These are phyloP conservation scores for Suillus placidus DNA, from an alignment of 768 basidiomycete species.

Conservation along the genomic window DNA sequence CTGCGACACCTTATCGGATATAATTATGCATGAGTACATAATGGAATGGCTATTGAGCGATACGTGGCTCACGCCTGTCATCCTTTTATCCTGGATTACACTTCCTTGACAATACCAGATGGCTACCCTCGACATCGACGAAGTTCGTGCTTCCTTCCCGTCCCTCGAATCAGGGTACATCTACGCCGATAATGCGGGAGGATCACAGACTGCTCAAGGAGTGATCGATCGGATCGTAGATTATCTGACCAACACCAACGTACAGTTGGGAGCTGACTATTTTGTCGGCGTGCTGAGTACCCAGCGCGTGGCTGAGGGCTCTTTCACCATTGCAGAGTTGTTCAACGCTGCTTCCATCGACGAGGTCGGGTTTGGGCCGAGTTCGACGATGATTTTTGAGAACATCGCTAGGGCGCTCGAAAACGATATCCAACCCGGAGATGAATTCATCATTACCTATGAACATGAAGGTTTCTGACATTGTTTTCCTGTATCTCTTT, in stretches of 20 bases:
- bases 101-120: conserved; percentile 13
- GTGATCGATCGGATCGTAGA: conserved; percentile 64
- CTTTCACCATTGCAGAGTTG: conserved; percentile 54
- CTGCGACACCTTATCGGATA: not conserved
- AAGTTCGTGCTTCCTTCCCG: conserved; percentile 65
- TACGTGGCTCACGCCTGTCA: not conserved
- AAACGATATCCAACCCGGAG: conserved; percentile 52
- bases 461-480: conserved; percentile 71
- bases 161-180: conserved; percentile 59
- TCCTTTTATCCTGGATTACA: not conserved
- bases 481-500: not conserved
- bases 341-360: conserved; percentile 64
- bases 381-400: conserved; percentile 69
- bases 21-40: not conserved
- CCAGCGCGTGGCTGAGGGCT: conserved; percentile 51
- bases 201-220: conserved; percentile 60
- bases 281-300: conserved; percentile 57
- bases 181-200: conserved; percentile 79
- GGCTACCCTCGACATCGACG: conserved; percentile 45
- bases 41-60: not conserved
- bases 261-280: conserved; percentile 74
- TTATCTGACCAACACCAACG: conserved; percentile 74
- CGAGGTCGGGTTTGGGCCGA: conserved; percentile 69
- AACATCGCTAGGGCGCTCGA: conserved; percentile 70
- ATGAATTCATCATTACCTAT: conserved; percentile 77